Base-by-base conservation (phyloP, 2,329 filamentous ascomycete genomes). In the Orbilia blumenaviensis region DNA sequence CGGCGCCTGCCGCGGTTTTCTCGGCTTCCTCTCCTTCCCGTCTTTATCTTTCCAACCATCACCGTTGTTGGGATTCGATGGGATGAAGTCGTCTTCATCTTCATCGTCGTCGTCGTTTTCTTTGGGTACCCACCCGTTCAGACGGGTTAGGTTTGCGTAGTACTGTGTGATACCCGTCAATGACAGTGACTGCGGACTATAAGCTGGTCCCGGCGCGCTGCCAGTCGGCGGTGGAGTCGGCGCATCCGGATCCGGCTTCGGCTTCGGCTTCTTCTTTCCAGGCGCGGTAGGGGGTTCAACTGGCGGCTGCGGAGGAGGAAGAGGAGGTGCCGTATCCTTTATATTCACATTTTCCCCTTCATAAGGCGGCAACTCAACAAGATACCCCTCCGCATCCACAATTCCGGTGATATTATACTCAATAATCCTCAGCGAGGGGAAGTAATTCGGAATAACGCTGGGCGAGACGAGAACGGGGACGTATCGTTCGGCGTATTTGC, bases 391-490 rank as follows among this genome's bases (percentile, higher is more conserved):
- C 1, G 48, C 27, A 42, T 78, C 73, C 0, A 73, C 91, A 2
- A 97, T 82, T 0, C 93, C 92, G 0, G 86, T 92, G 66, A 92
- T 92, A 82, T 99, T 98, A 85, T 98, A 99, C 81, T 97, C 92
- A 78, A 94, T 86, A n/a, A 99, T 87, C n/a, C 94, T 89, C 32
- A 97, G 83, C 0, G 92, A 93, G 0, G 94, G 95, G 78, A 94
- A 95, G 83, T 93, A 96, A 81, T 95, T 97, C 5, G 94, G 95
- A 7, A 98, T 92, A 38, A 99, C 85, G 81, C 94, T 98, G 0
- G 94, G 92, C 52, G 90, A 88, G 67, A 98, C 90, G 25, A 95
- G 85, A 0, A 92, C 90, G 4, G 96, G 83, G 63, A 93, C 90
- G 82, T 93, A 99, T 62, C 93, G 88, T 83, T 99, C 93, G 2